Evolutionary conservation across 441 rosid species (phyloP).

Genomic region (Populus hybrid): DNA sequence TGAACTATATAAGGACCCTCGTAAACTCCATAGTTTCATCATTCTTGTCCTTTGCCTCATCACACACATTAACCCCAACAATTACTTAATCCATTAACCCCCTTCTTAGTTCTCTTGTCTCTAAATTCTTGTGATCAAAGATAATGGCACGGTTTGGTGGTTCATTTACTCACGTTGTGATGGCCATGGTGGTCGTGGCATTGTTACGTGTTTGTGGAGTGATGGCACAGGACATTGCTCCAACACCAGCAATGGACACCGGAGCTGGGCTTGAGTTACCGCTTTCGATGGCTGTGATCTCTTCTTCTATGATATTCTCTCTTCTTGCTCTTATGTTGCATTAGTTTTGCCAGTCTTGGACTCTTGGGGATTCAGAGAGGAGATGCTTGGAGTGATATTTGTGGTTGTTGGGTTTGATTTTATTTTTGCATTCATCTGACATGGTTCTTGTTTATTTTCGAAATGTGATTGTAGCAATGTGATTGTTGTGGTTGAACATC

Average conservation of each 20-base stretch:
- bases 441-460: neutral
- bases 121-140: neutral
- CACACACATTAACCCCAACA: neutral
- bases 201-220: conserved; percentile 11
- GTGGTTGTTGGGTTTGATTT: neutral
- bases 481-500: neutral
- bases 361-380: neutral
- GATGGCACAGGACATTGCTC: conserved; percentile 32
- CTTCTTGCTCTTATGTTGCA: conserved; percentile 21
- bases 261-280: conserved; percentile 30
- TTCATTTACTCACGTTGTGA: conserved; percentile 9
- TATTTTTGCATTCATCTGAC: neutral
- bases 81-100: neutral
- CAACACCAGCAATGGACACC: conserved; percentile 34
- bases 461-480: neutral
- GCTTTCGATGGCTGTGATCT: conserved; percentile 15
- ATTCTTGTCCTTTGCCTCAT: neutral
- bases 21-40: neutral
- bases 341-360: neutral
- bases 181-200: conserved; percentile 5
- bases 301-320: conserved; percentile 23
- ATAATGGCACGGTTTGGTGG: conserved; percentile 20
- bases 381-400: neutral
- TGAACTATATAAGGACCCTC: neutral
- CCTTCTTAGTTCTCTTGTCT: neutral